Conservation (phyloP, 805 yeast genomes). For the Starmerella apis region DNA sequence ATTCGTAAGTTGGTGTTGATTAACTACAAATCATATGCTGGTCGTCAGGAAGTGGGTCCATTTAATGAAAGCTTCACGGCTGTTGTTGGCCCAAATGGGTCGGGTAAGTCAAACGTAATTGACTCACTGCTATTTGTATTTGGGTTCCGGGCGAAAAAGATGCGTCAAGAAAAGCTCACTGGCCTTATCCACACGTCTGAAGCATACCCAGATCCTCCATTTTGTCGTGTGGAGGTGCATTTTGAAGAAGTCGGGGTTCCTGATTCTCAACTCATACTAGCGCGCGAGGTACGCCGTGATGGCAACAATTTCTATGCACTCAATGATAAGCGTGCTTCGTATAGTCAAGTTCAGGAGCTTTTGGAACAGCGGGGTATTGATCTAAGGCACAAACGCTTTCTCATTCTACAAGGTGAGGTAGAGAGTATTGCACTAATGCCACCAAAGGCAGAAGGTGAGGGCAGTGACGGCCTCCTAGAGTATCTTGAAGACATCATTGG, state of each 20-base stretch:
- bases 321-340: slow-evolving; percentile 57
- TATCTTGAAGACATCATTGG: slow-evolving; percentile 96
- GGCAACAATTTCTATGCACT: slow-evolving; percentile 58
- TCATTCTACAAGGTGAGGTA: slow-evolving; percentile 95
- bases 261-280: slow-evolving; percentile 52
- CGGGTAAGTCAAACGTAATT: slow-evolving; percentile 95
- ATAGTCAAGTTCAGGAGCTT: slow-evolving; percentile 65
- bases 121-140: slow-evolving; percentile 93
- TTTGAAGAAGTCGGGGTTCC: slow-evolving; percentile 48
- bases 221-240: slow-evolving; percentile 84
- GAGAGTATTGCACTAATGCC: slow-evolving; percentile 98
- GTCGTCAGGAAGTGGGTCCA: slow-evolving; percentile 86
- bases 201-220: slow-evolving; percentile 49
- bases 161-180: slow-evolving; percentile 91
- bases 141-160: slow-evolving; percentile 91
- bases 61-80: slow-evolving; percentile 90
- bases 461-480: slow-evolving; percentile 88
- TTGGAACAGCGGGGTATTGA: slow-evolving; percentile 80
- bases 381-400: slow-evolving; percentile 84
- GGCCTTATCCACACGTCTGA: slow-evolving; percentile 90
- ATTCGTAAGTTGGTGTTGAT: slow-evolving; percentile 63
- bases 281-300: slow-evolving; percentile 57
- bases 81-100: slow-evolving; percentile 96
- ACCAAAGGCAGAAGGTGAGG: slow-evolving; percentile 84
- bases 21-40: slow-evolving; percentile 93